Evolutionary conservation across 1,284 basidiomycete genomes (phyloP).

Genomic region (Porodaedalea pini): DNA sequence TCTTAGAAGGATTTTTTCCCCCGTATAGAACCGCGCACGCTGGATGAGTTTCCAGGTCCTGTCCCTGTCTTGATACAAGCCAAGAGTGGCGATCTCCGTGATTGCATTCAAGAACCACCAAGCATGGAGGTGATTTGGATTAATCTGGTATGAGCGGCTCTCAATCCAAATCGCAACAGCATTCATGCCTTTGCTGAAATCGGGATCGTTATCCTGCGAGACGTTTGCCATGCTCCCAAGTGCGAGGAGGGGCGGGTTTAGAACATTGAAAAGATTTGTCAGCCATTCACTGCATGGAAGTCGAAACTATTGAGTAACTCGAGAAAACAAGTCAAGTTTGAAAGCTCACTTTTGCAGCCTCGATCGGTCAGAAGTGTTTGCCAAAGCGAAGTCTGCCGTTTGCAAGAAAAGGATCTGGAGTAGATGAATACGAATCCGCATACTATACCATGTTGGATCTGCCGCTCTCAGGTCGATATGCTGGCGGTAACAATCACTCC

Average conservation of each 20-base stretch:
- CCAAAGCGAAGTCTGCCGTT: background rate
- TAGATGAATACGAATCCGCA: constrained; percentile 14
- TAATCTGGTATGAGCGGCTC: constrained; percentile 3
- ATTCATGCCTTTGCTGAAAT: background rate
- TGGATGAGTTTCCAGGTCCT: background rate
- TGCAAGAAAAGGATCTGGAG: constrained; percentile 12
- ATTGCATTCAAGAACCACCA: constrained; percentile 1
- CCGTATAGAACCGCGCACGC: background rate
- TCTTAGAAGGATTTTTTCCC: background rate
- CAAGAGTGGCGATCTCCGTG: background rate
- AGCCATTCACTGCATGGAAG: constrained; percentile 16
- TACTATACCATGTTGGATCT: constrained; percentile 12
- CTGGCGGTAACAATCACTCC: constrained; percentile 2
- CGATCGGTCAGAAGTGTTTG: background rate
- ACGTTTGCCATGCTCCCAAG: constrained; percentile 11
- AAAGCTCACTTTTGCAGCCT: background rate
- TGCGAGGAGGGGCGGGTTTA: constrained; percentile 3
- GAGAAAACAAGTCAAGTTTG: background rate
- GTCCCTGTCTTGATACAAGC: background rate
- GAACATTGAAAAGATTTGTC: constrained; percentile 1
- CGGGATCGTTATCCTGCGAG: background rate
- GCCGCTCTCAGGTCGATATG: constrained; percentile 9
- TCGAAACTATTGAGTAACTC: background rate
- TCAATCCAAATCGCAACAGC: constrained; percentile 2
- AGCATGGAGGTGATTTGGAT: background rate